Evolutionary conservation across 257 asterid species (phyloP).

Genomic region (Gentiana macrophylla): DNA sequence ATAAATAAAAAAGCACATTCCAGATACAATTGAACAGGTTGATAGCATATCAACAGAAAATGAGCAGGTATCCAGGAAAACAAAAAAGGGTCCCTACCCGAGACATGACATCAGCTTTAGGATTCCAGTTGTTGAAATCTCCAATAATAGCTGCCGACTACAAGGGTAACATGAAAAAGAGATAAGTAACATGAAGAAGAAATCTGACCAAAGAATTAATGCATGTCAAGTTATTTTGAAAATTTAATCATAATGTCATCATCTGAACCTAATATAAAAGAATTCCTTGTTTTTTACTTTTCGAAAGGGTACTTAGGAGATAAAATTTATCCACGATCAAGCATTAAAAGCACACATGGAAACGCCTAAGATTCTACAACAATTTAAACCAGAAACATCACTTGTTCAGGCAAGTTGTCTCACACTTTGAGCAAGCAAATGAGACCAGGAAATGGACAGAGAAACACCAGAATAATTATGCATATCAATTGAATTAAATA

Average conservation of each 20-base stretch:
- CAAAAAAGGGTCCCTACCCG: conserved; percentile 34
- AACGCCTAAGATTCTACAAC: too few species aligned
- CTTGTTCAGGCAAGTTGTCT: too few species aligned
- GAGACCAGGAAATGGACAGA: too few species aligned
- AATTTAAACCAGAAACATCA: too few species aligned
- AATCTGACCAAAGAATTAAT: not conserved
- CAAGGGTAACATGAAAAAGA: conserved; percentile 12
- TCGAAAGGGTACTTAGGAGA: too few species aligned
- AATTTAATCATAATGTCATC: not conserved
- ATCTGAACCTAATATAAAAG: not conserved
- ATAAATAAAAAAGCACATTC: not conserved
- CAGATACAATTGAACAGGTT: not conserved
- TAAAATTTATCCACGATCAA: too few species aligned
- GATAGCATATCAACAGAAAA: not conserved
- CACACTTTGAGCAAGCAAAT: too few species aligned
- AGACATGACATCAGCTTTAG: conserved; percentile 87
- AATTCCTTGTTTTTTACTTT: too few species aligned
- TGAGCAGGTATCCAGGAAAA: not conserved
- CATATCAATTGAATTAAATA: too few species aligned
- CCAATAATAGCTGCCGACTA: conserved; percentile 90
- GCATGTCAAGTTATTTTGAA: not conserved
- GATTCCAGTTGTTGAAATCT: conserved; percentile 97
- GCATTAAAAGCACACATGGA: too few species aligned
- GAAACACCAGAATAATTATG: too few species aligned
- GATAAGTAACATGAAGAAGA: not conserved